Conservation (phyloP, 148 eudicot genomes). For the Selenicereus undatus region DNA sequence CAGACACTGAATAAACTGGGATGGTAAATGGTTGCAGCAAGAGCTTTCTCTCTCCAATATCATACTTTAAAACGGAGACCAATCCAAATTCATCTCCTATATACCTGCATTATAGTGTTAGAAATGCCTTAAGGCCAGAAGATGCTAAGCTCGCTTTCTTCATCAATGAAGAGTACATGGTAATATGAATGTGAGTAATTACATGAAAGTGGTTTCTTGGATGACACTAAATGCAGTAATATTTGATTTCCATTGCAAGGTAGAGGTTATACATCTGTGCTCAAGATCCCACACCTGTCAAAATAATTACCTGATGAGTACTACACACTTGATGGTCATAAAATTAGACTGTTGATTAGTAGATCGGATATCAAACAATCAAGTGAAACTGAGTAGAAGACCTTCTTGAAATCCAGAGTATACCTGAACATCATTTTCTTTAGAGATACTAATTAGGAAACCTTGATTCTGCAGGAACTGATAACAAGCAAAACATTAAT, state of each 20-base stretch:
- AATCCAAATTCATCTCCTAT: slow-evolving; percentile 80
- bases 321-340: slow-evolving; percentile 1
- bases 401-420: neutral
- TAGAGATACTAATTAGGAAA: slow-evolving; percentile 69
- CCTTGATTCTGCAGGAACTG: slow-evolving; percentile 98
- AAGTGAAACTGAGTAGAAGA: neutral
- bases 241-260: slow-evolving; percentile 79
- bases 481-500: slow-evolving; percentile 12
- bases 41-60: slow-evolving; percentile 52
- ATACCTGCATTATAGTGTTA: slow-evolving; percentile 52
- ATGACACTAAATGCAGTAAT: slow-evolving; percentile 81
- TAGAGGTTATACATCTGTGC: slow-evolving; percentile 56
- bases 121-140: slow-evolving; percentile 16
- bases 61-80: slow-evolving; percentile 62
- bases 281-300: slow-evolving; percentile 94
- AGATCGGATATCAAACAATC: slow-evolving; percentile 1
- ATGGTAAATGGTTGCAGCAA: slow-evolving; percentile 59
- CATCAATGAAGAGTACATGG: neutral
- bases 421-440: slow-evolving; percentile 90
- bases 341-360: neutral
- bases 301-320: slow-evolving; percentile 19
- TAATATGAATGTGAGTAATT: slow-evolving; percentile 17
- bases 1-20: slow-evolving; percentile 60
- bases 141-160: neutral
- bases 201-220: slow-evolving; percentile 76